Evolutionary conservation across 805 yeast species (phyloP).

Genomic region (Barnettozyma wickerhamii): DNA sequence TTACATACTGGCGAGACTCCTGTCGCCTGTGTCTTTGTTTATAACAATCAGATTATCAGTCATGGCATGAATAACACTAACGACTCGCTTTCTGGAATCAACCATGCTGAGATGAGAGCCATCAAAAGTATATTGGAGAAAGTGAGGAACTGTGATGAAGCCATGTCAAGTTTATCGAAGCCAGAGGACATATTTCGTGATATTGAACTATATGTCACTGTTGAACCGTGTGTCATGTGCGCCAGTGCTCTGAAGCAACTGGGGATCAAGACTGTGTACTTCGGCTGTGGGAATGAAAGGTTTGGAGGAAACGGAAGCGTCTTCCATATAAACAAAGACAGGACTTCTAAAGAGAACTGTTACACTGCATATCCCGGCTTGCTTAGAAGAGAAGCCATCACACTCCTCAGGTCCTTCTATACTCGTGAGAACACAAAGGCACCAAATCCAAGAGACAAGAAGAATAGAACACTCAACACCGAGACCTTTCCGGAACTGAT

Average conservation of each 20-base stretch:
- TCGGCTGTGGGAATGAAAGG: constrained; percentile 92
- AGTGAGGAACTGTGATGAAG: constrained; percentile 21
- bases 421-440: constrained; percentile 81
- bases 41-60: constrained; percentile 52
- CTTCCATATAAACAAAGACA: constrained; percentile 49
- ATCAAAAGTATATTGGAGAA: constrained; percentile 47
- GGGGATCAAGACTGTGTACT: constrained; percentile 66
- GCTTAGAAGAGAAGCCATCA: constrained; percentile 74
- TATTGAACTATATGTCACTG: constrained; percentile 82
- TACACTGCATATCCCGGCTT: constrained; percentile 75
- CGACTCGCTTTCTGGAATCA: constrained; percentile 75
- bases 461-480: constrained; percentile 54
- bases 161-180: constrained; percentile 16
- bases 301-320: constrained; percentile 98
- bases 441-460: constrained; percentile 74
- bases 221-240: constrained; percentile 98
- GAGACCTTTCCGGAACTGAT: constrained; percentile 57
- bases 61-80: constrained; percentile 86
- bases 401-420: constrained; percentile 77
- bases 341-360: constrained; percentile 23
- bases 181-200: constrained; percentile 41
- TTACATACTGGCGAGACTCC: constrained; percentile 72
- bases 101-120: constrained; percentile 91
- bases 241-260: constrained; percentile 86
- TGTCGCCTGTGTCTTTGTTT: constrained; percentile 73